A percentile compares a stretch with the other conserved stretches of the same genome.
These are phyloP conservation scores for Candida sp. DNA, from an alignment of 1,139 yeast species.

Conservation along the genomic window DNA sequence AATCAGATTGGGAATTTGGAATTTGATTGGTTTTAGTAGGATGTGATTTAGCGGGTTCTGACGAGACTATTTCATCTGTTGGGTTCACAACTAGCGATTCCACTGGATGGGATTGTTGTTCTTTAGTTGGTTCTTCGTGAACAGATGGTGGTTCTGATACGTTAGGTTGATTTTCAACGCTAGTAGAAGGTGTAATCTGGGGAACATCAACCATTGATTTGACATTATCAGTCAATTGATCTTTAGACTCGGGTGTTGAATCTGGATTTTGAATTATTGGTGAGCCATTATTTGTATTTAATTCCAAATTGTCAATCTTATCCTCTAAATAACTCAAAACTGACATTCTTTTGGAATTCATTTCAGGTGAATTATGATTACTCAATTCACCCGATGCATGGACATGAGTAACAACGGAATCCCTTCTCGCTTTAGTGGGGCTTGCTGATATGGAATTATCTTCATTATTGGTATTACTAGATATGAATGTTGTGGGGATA, in stretches of 20 bases:
- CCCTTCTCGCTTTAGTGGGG: conserved; percentile 24
- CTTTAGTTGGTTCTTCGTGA: not conserved
- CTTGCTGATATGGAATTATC: not conserved
- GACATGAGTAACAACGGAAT: conserved; percentile 43
- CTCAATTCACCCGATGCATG: conserved; percentile 48
- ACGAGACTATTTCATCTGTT: conserved; percentile 2
- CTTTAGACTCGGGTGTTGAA: not conserved
- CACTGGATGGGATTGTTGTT: not conserved
- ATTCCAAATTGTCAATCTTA: conserved; percentile 42
- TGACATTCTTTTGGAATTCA: conserved; percentile 36
- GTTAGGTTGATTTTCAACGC: conserved; percentile 16
- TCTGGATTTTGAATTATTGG: not conserved
- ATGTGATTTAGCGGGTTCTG: not conserved
- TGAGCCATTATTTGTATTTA: conserved; percentile 16
- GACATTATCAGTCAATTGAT: not conserved
- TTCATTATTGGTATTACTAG: not conserved
- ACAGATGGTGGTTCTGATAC: not conserved
- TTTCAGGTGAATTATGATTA: conserved; percentile 22
- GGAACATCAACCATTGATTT: conserved; percentile 20
- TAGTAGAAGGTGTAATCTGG: conserved; percentile 26
- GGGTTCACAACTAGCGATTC: not conserved
- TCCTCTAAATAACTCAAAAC: conserved; percentile 46
- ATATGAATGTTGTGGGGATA: not conserved
- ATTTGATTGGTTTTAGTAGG: not conserved
- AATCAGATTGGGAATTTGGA: not conserved